phyloP scores from a whole-genome alignment of 495 filamentous ascomycete genomes.

The Aspergillus biplanus region DNA sequence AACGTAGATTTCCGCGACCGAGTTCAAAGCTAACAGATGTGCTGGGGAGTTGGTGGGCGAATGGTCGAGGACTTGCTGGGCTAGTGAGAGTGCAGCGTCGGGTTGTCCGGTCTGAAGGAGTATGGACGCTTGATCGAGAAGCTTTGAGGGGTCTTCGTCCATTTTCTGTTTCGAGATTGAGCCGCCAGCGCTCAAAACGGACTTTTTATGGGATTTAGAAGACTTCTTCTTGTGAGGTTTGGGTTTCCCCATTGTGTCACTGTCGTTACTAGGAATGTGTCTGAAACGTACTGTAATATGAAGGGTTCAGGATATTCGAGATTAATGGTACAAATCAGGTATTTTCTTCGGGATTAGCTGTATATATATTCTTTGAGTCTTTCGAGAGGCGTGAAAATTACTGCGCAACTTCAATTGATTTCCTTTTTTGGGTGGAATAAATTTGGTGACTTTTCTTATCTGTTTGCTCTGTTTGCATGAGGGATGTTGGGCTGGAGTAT shows the following conservation, averaged over 20 bases:
- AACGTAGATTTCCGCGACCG: conserved; percentile 83
- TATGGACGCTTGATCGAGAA: conserved; percentile 69
- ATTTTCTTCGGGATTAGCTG: neutral
- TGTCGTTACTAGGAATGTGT: conserved; percentile 6
- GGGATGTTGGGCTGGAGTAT: conserved; percentile 29
- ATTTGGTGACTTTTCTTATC: conserved; percentile 38
- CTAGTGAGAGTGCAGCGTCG: conserved; percentile 67
- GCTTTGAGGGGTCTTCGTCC: conserved; percentile 51
- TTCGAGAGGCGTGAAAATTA: neutral
- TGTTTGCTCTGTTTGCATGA: conserved; percentile 56
- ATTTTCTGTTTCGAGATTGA: conserved; percentile 51
- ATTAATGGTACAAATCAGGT: neutral
- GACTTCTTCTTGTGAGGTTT: conserved; percentile 51
- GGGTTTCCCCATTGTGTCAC: conserved; percentile 50
- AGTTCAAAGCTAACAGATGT: conserved; percentile 67
- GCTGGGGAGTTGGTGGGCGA: conserved; percentile 41
- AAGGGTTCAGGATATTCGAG: neutral
- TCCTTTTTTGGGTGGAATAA: conserved; percentile 30
- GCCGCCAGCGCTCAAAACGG: conserved; percentile 50
- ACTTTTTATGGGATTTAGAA: conserved; percentile 49
- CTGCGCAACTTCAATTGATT: conserved; percentile 13
- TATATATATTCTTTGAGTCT: conserved; percentile 7
- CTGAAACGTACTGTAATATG: conserved; percentile 10
- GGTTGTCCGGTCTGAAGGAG: conserved; percentile 72
- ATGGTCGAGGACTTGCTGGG: conserved; percentile 61